Percentiles rank a stretch among this genome's conserved stretches.
Conservation (phyloP, 2,329 filamentous ascomycete species). For the Pseudodiploospora longispora region DNA sequence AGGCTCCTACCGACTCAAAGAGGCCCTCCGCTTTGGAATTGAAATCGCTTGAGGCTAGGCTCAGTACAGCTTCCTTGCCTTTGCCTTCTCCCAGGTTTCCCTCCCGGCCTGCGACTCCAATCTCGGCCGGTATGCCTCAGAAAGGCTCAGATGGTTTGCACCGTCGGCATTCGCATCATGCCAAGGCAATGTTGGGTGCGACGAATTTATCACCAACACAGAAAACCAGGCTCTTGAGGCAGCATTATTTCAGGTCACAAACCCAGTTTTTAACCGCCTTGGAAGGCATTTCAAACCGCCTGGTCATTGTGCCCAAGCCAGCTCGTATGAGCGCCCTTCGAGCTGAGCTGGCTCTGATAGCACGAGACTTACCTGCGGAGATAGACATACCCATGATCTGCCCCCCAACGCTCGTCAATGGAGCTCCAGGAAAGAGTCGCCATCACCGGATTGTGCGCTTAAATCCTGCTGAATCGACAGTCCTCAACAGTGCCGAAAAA, state of each 20-base stretch:
- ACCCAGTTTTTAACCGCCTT: conserved; percentile 74
- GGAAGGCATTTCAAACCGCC: conserved; percentile 76
- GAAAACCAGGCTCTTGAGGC: conserved; percentile 63
- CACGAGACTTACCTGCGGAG: conserved; percentile 73
- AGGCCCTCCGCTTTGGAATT: conserved; percentile 44
- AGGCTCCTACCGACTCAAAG: conserved; percentile 30
- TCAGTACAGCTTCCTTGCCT: conserved; percentile 61
- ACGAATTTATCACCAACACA: conserved; percentile 56
- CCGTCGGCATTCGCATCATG: conserved; percentile 53
- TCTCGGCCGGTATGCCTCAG: conserved; percentile 43
- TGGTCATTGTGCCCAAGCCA: conserved; percentile 73
- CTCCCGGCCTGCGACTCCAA: conserved; percentile 49
- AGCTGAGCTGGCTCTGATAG: conserved; percentile 72
- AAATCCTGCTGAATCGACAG: conserved; percentile 76
- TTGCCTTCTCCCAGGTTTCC: conserved; percentile 48
- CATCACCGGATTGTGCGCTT: conserved; percentile 78
- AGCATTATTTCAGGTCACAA: conserved; percentile 77
- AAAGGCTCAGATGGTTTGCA: conserved; percentile 41
- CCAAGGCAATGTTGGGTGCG: conserved; percentile 48
- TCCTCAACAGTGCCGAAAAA: conserved; percentile 79
- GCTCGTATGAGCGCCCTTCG: conserved; percentile 73
- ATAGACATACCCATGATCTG: conserved; percentile 79
- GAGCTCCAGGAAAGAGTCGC: conserved; percentile 63
- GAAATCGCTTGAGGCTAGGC: conserved; percentile 48
- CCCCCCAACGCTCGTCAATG: conserved; percentile 64